phyloP scores from a whole-genome alignment of 768 basidiomycete genomes.

The Kwoniella shandongensis region DNA sequence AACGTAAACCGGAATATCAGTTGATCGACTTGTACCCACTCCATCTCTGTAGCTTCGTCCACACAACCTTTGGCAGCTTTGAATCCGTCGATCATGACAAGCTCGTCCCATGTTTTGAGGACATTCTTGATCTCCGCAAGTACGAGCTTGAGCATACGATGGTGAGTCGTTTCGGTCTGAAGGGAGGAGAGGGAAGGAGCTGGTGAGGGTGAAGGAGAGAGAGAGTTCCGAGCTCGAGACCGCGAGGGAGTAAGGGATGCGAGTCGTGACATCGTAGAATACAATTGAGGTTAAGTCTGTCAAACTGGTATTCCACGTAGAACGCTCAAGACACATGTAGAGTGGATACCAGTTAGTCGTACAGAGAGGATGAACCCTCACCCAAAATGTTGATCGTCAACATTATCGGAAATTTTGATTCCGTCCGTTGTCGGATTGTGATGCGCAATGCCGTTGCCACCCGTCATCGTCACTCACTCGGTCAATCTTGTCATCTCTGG shows the following conservation, averaged over 20 bases:
- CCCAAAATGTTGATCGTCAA: too few species aligned
- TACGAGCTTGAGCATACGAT: conserved; percentile 69
- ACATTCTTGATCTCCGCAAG: conserved; percentile 68
- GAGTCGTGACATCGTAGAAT: conserved; percentile 37
- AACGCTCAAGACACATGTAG: too few species aligned
- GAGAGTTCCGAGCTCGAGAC: conserved; percentile 5
- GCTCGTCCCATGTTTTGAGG: conserved; percentile 76
- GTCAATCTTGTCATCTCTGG: too few species aligned
- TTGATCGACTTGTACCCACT: conserved; percentile 59
- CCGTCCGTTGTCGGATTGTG: neutral
- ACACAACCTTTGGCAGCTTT: conserved; percentile 70
- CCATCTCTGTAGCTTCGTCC: conserved; percentile 77
- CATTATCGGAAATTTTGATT: too few species aligned
- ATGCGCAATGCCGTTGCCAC: conserved; percentile 10
- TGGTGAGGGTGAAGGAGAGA: conserved; percentile 27
- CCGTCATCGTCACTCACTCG: conserved; percentile 11
- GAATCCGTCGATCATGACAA: conserved; percentile 75
- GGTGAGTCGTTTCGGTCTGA: conserved; percentile 68
- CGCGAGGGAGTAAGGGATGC: conserved; percentile 39
- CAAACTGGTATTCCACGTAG: too few species aligned
- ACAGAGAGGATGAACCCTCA: too few species aligned
- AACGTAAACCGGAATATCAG: neutral
- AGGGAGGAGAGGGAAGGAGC: conserved; percentile 4
- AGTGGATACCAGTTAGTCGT: too few species aligned
- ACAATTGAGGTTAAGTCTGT: too few species aligned